Base-by-base conservation (phyloP, 306 rosid species). In the Trifolium subterraneum region DNA sequence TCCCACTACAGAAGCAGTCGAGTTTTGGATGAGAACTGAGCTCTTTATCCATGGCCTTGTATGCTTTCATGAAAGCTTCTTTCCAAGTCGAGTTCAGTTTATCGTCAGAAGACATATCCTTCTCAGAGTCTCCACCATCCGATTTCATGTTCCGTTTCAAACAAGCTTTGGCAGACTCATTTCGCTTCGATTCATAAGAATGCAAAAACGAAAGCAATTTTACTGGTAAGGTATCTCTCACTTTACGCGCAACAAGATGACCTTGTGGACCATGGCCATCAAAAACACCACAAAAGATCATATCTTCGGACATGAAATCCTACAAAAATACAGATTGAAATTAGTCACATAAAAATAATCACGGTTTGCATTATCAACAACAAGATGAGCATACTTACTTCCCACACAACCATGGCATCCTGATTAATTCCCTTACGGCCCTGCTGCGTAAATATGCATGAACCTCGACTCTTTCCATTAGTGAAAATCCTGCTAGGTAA, bases 341-440 rank as follows among this genome's bases (percentile, higher is more conserved):
- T 50, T 81, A 25, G 65, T 22, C 64, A 77, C n/a, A 35, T 8
- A 59, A 10, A 14, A 15, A 27, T 12, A 60, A 20, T 33, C 63
- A 47, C 13, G 55, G 8, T 50, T 29, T 65, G 19, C 64, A 59
- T 20, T 23, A 27, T 41, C 36, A 20, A 23, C 1, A 36, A 42
- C 11, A 47, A 56, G 20, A 64, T 54, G 16, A 29, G 50, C 45
- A 75, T 70, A 88, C 96, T 79, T 80, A 94, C 99, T 85, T 95
- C 99, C 99, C 99, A 95, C 64, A 92, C 99, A 85, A 95, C 55
- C 99, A 95, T 95, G 74, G 99, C 97, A 72, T 95, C 99, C 86
- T 95, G 99, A 81, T 95, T 95, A 74, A 95, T 90, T 68, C 99
- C 99, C 85, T 95, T 95, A n/a, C 96, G 97, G 35, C 99, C 99